Evolutionary conservation across 2,329 filamentous ascomycete genomes (phyloP).

Genomic region (Cladophialophora bantiana): DNA sequence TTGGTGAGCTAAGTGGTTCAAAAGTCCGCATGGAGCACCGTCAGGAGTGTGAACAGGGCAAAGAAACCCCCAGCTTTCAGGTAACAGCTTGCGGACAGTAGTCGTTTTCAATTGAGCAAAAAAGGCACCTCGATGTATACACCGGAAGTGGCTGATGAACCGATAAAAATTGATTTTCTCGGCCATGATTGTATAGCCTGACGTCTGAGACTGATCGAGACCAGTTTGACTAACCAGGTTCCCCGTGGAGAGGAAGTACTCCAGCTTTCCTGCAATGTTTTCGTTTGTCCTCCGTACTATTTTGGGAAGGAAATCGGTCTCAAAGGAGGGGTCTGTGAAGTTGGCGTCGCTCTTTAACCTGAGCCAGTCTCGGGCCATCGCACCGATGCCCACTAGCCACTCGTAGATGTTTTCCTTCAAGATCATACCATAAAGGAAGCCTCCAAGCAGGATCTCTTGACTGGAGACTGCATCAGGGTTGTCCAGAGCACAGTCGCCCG

Average conservation of each 20-base stretch:
- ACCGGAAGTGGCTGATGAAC: constrained; percentile 98
- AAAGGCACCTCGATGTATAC: constrained; percentile 98
- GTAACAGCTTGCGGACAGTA: constrained; percentile 90
- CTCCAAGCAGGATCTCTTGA: constrained; percentile 91
- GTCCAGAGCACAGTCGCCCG: constrained; percentile 89
- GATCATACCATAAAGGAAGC: constrained; percentile 93
- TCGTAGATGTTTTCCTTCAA: constrained; percentile 94
- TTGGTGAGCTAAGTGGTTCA: constrained; percentile 95
- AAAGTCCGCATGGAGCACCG: constrained; percentile 88
- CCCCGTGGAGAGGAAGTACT: constrained; percentile 96
- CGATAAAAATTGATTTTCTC: constrained; percentile 99
- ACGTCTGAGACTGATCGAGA: constrained; percentile 90
- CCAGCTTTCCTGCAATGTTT: constrained; percentile 83
- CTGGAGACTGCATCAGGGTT: constrained; percentile 97
- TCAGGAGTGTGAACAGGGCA: constrained; percentile 98
- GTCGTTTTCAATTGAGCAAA: constrained; percentile 98
- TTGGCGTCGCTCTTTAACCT: constrained; percentile 58
- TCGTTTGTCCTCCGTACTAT: constrained; percentile 85
- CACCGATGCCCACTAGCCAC: constrained; percentile 73
- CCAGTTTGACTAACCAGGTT: constrained; percentile 91
- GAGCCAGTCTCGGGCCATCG: constrained; percentile 62
- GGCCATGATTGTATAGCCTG: constrained; percentile 94
- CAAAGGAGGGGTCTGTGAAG: constrained; percentile 79
- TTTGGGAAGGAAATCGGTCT: constrained; percentile 77
- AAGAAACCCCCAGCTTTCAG: constrained; percentile 97